Conservation (phyloP, 345 rosid species). For the Schrenkiella parvula region DNA sequence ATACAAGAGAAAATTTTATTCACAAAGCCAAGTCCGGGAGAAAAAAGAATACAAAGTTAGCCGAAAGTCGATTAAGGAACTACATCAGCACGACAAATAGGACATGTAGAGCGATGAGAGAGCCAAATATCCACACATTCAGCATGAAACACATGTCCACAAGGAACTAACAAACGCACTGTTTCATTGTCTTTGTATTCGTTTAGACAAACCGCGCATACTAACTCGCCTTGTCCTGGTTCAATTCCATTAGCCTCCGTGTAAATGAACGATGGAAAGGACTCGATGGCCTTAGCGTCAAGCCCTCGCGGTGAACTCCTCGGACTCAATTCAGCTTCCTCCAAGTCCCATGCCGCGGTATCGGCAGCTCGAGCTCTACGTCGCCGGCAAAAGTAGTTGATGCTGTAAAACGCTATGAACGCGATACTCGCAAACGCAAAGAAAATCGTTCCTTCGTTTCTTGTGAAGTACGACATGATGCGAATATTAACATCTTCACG, state of each 20-base stretch:
- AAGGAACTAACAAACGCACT: conserved; percentile 65
- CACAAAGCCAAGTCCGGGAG: not conserved
- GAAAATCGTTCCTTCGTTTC: conserved; percentile 16
- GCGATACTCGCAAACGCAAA: conserved; percentile 5
- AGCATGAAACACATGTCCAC: conserved; percentile 72
- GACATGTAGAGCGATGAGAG: conserved; percentile 55
- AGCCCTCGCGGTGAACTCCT: conserved; percentile 41
- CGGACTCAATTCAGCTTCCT: conserved; percentile 27
- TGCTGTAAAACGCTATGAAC: conserved; percentile 14
- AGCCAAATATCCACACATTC: conserved; percentile 76
- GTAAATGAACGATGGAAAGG: conserved; percentile 60
- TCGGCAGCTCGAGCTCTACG: not conserved
- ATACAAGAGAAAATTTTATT: not conserved
- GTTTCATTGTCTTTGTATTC: conserved; percentile 53
- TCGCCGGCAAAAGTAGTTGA: conserved; percentile 15
- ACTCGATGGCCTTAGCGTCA: conserved; percentile 43
- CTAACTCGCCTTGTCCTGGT: conserved; percentile 40
- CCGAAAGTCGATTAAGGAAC: conserved; percentile 17
- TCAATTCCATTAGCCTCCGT: conserved; percentile 53
- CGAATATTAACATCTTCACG: not conserved
- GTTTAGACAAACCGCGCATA: conserved; percentile 71
- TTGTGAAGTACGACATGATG: conserved; percentile 16
- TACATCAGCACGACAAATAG: conserved; percentile 67
- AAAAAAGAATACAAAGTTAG: not conserved
- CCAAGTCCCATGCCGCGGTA: not conserved